Evolutionary conservation across 139 green algal species (phyloP), one percentile per base, ranked within the genome.

Genomic region (Eudorina sp.): DNA sequence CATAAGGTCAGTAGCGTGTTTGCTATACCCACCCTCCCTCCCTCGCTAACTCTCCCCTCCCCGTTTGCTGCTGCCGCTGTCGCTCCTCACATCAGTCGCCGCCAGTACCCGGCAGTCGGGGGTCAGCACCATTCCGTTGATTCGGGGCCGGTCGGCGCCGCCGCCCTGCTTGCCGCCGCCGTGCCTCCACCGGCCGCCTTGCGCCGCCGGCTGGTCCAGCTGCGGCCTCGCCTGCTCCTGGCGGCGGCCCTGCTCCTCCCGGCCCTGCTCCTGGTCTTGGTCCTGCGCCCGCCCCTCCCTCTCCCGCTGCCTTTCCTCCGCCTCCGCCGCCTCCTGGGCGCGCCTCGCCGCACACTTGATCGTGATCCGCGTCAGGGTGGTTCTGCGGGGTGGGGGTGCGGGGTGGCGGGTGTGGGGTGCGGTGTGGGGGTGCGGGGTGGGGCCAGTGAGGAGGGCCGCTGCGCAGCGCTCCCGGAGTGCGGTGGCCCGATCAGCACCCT

Each of bases 1-100:
- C n/a, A n/a, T n/a, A n/a, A n/a, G n/a, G n/a, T n/a, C n/a, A n/a
- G n/a, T n/a, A n/a, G n/a, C n/a, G n/a, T n/a, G n/a, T n/a, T n/a
- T n/a, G n/a, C n/a, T n/a, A n/a, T n/a, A n/a, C n/a, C n/a, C n/a
- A n/a, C n/a, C n/a, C n/a, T n/a, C n/a, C n/a, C n/a, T n/a, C n/a
- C n/a, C n/a, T n/a, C n/a, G n/a, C n/a, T n/a, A n/a, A n/a, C n/a
- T n/a, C n/a, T n/a, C n/a, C n/a, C n/a, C n/a, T n/a, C n/a, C n/a
- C n/a, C n/a, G n/a, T n/a, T n/a, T n/a, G n/a, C n/a, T n/a, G n/a
- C n/a, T n/a, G n/a, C n/a, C n/a, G n/a, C n/a, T n/a, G n/a, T n/a
- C n/a, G n/a, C n/a, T n/a, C 23, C 75, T 19, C 75, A 83, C 76
- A 13, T 84, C 53, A 1, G 76, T 84, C 13, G 76, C 3, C 53